Percentiles rank a stretch among this genome's conserved stretches.
Conservation (phyloP, 1,284 basidiomycete species). For the Austropuccinia psidii region DNA sequence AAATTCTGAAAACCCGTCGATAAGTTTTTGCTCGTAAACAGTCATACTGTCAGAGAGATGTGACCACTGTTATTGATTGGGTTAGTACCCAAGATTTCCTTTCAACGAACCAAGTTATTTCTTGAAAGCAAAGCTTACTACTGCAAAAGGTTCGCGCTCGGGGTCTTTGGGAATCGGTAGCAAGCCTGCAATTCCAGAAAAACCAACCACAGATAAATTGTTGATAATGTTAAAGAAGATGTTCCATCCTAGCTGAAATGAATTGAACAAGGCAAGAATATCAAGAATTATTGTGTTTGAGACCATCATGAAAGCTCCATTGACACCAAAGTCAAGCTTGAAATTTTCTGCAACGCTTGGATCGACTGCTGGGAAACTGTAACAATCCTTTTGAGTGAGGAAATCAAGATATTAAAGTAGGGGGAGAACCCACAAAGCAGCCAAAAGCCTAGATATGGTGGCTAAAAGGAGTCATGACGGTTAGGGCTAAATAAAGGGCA, state of each 20-base stretch:
- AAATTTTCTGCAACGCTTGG: neutral
- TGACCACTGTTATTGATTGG: constrained; percentile 5
- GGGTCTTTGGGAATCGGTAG: neutral
- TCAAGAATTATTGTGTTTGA: constrained; percentile 20
- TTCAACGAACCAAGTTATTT: neutral
- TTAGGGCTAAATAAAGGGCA: neutral
- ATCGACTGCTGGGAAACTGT: constrained; percentile 27
- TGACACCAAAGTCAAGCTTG: constrained; percentile 26
- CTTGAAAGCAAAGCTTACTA: neutral
- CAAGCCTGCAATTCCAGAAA: neutral
- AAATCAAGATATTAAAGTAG: neutral
- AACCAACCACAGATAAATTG: constrained; percentile 5
- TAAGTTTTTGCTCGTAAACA: constrained; percentile 15
- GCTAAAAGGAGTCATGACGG: neutral
- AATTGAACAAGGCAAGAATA: constrained; percentile 18
- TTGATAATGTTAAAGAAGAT: constrained; percentile 19
- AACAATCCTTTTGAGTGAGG: neutral
- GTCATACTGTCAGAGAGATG: constrained; percentile 2
- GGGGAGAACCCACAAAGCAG: constrained; percentile 2
- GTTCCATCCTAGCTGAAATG: neutral
- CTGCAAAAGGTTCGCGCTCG: constrained; percentile 18
- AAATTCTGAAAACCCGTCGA: constrained; percentile 2
- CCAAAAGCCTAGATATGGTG: constrained; percentile 4
- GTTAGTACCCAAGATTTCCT: neutral
- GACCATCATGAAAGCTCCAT: constrained; percentile 32